Conservation (phyloP, 371 early-diverging fungal genomes). For the Mucor lusitanicus region DNA sequence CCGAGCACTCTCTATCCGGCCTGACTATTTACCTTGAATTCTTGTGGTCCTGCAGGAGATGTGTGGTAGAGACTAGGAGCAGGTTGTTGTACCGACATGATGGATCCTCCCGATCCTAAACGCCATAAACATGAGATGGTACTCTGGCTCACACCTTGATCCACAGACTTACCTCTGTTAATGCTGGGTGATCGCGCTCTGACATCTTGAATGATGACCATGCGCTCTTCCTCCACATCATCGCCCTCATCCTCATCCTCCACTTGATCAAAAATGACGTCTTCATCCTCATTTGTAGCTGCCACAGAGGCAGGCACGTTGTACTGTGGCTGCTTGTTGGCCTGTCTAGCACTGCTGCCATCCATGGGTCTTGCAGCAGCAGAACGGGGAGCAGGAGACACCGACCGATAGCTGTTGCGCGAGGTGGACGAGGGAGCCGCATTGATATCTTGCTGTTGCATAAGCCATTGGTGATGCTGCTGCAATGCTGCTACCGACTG, state of each 20-base stretch:
- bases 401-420: slow-evolving; percentile 8
- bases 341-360: neutral
- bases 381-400: slow-evolving; percentile 10
- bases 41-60: slow-evolving; percentile 18
- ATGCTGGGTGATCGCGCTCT: slow-evolving; percentile 23
- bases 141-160: neutral
- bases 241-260: slow-evolving; percentile 16
- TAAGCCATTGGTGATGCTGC: slow-evolving; percentile 40
- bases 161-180: slow-evolving; percentile 9
- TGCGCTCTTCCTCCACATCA: slow-evolving; percentile 14
- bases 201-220: slow-evolving; percentile 13
- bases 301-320: neutral
- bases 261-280: slow-evolving; percentile 10
- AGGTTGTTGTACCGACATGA: slow-evolving; percentile 14
- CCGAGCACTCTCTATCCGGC: neutral
- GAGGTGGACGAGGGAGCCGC: neutral
- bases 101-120: slow-evolving; percentile 21
- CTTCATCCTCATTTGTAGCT: neutral
- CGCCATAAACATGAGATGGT: neutral
- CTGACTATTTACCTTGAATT: slow-evolving; percentile 26
- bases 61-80: slow-evolving; percentile 8
- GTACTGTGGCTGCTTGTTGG: neutral
- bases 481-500: slow-evolving; percentile 47
- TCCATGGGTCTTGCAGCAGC: neutral
- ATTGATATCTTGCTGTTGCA: slow-evolving; percentile 31